Percentiles rank a stretch among this genome's conserved stretches.
phyloP scores from a whole-genome alignment of 75 land plant genomes.

The Sequoia sempervirens region DNA sequence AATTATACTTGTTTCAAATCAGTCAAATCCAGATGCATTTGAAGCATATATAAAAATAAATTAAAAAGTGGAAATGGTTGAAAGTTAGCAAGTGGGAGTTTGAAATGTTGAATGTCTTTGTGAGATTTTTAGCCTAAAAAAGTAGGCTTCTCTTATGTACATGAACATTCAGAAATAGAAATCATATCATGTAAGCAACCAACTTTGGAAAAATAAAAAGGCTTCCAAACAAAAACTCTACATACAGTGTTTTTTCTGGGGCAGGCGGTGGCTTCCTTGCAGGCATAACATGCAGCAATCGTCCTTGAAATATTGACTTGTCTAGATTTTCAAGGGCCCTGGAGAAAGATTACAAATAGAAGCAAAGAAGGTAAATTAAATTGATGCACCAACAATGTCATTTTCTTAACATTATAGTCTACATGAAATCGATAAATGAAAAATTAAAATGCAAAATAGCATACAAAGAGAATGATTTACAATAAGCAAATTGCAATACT shows the following conservation, averaged over 20 bases:
- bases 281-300: slow-evolving; percentile 84
- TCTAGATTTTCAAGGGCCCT: slow-evolving; percentile 74
- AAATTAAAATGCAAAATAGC: not conserved
- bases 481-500: not conserved
- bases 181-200: slow-evolving; percentile 1
- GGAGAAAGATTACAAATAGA: not conserved
- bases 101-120: not conserved
- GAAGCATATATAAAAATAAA: not conserved
- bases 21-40: not conserved
- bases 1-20: not conserved
- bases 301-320: slow-evolving; percentile 87
- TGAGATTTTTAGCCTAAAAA: not conserved
- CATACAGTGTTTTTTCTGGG: slow-evolving; percentile 33
- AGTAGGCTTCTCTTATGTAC: not conserved
- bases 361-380: not conserved
- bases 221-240: not conserved
- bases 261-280: slow-evolving; percentile 53
- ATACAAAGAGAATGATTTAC: not conserved
- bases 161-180: not conserved
- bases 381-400: not conserved
- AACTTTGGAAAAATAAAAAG: not conserved
- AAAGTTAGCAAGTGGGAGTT: not conserved
- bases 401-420: not conserved
- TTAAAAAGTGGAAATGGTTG: not conserved
- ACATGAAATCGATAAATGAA: not conserved